Percentiles rank a stretch among this genome's conserved stretches.
phyloP scores from a whole-genome alignment of 2,329 filamentous ascomycete species.

The Hypoxylon sp. region DNA sequence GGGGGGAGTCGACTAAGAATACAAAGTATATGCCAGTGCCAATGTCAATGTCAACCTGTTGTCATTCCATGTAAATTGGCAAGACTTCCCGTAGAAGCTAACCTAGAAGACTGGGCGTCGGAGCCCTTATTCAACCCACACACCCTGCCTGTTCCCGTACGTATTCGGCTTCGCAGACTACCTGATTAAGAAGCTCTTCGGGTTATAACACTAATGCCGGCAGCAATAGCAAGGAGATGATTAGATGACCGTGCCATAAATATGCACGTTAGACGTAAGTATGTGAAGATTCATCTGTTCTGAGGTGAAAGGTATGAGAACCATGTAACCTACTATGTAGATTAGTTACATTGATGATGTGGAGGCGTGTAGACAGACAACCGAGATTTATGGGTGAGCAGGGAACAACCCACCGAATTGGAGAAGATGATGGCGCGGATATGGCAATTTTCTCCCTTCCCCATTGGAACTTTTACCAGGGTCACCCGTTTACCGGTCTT shows the following conservation, averaged over 20 bases:
- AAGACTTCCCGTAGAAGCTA: not conserved
- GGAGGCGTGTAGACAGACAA: not conserved
- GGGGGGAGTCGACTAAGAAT: slow-evolving; percentile 7
- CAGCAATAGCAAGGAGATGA: not conserved
- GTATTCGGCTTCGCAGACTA: slow-evolving; percentile 3
- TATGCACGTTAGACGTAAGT: slow-evolving; percentile 28
- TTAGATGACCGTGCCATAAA: slow-evolving; percentile 5
- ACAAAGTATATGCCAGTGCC: not conserved
- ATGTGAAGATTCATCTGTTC: not conserved
- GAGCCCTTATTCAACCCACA: slow-evolving; percentile 5
- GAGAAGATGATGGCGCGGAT: slow-evolving; percentile 10
- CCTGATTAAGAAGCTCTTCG: slow-evolving; percentile 4
- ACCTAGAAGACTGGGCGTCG: not conserved
- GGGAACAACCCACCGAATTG: slow-evolving; percentile 7
- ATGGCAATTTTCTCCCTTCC: slow-evolving; percentile 7
- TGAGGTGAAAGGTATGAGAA: not conserved
- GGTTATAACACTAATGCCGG: slow-evolving; percentile 2
- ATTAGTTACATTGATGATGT: slow-evolving; percentile 29
- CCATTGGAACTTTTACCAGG: slow-evolving; percentile 1
- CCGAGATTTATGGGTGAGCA: not conserved
- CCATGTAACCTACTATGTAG: not conserved
- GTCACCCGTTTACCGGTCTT: slow-evolving; percentile 11
- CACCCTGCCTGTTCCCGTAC: not conserved
- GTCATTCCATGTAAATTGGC: not conserved
- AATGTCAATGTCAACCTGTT: not conserved